Evolutionary conservation across 345 rosid species (phyloP), one percentile per base, ranked within the genome.

Genomic region (Camelina hispida): DNA sequence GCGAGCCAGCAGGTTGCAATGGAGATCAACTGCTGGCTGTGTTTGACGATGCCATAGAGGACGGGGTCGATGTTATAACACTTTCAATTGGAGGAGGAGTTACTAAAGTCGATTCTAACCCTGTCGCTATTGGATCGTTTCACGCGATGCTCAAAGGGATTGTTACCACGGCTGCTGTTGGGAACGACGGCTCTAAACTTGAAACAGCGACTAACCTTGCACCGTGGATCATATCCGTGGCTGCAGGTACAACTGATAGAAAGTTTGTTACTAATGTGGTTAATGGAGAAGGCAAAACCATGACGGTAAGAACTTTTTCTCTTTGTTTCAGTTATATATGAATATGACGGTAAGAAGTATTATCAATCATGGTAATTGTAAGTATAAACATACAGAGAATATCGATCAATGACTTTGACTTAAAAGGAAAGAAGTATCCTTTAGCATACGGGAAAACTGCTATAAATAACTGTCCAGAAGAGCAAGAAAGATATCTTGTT

Each of bases 221-320:
- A 5, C 91, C 89, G 1, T 88, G 93, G 96, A 64, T 85, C 16
- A 68, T 87, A 14, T 69, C 88, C 0, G 90, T 85, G 1, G 96
- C 93, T 9, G 90, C 91, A 2, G 84, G 91, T 69, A 81, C 87
- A 14, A 63, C 83, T 38, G 93, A 90, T 35, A 79, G 91, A 60
- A 82, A 76, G 42, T 82, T 90, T 4, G 80, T 77, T 5, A 84
- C 85, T 65, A 83, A 79, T 68, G 89, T 82, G 5, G 72, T 77
- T 46, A 81, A 77, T 2, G 87, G 86, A 9, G 77, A 84, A 25
- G 84, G 84, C 80, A 85, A 47, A 79, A 78, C 2, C 10, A 57
- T 83, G 22, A 44, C 6, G 7, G 84, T 81, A 81, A 17, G 85
- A 38, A 40, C 4, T 3, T 14, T 59, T 51, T 12, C 2, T 60